Evolutionary conservation across 176 grass and related monocot species (phyloP).

Genomic region (Carex kokanica): DNA sequence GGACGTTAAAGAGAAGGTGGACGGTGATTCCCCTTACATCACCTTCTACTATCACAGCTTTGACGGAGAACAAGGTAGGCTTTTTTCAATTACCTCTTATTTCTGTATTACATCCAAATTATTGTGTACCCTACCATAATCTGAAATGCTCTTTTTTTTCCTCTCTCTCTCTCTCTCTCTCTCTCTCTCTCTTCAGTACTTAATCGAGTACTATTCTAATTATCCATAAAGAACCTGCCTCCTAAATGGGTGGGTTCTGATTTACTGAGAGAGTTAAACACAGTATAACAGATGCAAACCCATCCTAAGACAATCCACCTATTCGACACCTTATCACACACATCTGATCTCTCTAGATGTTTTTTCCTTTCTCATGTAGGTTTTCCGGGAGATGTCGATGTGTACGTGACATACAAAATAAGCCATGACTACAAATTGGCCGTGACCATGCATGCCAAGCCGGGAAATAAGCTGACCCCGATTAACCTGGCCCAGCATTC

Average conservation of each 20-base stretch:
- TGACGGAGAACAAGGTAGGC: constrained; percentile 72
- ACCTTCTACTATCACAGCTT: constrained; percentile 81
- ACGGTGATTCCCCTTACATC: constrained; percentile 73
- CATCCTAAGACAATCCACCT: not conserved
- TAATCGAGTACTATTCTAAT: not conserved
- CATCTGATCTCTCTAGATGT: not conserved
- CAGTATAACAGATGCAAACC: constrained; percentile 3
- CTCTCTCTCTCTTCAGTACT: not conserved
- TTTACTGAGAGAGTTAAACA: not conserved
- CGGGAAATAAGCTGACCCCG: constrained; percentile 51
- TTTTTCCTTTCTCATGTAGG: constrained; percentile 18
- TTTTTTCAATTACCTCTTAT: not conserved
- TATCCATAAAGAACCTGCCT: not conserved
- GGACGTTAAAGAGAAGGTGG: constrained; percentile 49
- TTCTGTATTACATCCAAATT: not conserved
- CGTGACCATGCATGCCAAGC: constrained; percentile 64
- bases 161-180: not conserved
- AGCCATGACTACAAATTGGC: constrained; percentile 54
- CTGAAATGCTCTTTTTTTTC: not conserved
- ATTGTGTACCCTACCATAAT: not conserved
- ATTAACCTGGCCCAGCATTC: constrained; percentile 84
- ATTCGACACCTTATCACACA: not conserved
- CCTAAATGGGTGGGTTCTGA: not conserved
- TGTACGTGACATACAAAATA: constrained; percentile 83
- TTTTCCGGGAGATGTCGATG: constrained; percentile 65